phyloP scores from a whole-genome alignment of 495 filamentous ascomycete genomes.

The Talaromyces trachyspermus region DNA sequence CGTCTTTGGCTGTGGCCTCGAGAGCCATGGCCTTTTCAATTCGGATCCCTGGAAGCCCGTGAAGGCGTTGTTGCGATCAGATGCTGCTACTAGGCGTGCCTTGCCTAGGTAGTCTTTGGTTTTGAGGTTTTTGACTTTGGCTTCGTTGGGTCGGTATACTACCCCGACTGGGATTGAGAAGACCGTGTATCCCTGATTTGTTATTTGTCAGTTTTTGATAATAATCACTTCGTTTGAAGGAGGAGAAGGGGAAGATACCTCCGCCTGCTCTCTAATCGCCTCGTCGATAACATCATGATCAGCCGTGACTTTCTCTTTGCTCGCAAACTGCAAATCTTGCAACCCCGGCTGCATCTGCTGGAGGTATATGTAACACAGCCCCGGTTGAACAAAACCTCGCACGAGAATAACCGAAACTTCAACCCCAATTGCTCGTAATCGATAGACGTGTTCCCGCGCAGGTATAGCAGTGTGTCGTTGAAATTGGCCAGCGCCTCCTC shows the following conservation, averaged over 20 bases:
- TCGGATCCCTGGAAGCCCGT: slow-evolving; percentile 71
- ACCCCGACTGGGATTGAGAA: slow-evolving; percentile 98
- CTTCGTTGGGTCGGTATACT: slow-evolving; percentile 89
- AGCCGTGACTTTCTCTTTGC: slow-evolving; percentile 91
- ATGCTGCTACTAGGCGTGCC: slow-evolving; percentile 85
- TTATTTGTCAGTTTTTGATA: slow-evolving; percentile 6
- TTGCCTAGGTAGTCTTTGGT: slow-evolving; percentile 96
- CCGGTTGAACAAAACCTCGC: slow-evolving; percentile 96
- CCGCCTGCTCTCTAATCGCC: slow-evolving; percentile 85
- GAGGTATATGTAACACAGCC: slow-evolving; percentile 96
- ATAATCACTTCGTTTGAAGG: not conserved
- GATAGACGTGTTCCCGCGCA: slow-evolving; percentile 93
- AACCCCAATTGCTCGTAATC: slow-evolving; percentile 97
- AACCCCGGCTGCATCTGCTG: slow-evolving; percentile 84
- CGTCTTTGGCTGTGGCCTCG: slow-evolving; percentile 48
- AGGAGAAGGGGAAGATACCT: slow-evolving; percentile 48
- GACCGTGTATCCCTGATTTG: slow-evolving; percentile 81
- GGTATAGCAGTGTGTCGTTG: slow-evolving; percentile 93
- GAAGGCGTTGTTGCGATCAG: slow-evolving; percentile 68
- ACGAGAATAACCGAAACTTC: slow-evolving; percentile 93
- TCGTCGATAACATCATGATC: slow-evolving; percentile 98
- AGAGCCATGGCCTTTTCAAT: slow-evolving; percentile 45
- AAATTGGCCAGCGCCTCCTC: slow-evolving; percentile 97
- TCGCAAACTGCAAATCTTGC: slow-evolving; percentile 83
- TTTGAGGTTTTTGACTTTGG: slow-evolving; percentile 97